Percentiles rank a stretch among this genome's conserved stretches.
Conservation (phyloP, 805 yeast species). For the Candida loeiensis region DNA sequence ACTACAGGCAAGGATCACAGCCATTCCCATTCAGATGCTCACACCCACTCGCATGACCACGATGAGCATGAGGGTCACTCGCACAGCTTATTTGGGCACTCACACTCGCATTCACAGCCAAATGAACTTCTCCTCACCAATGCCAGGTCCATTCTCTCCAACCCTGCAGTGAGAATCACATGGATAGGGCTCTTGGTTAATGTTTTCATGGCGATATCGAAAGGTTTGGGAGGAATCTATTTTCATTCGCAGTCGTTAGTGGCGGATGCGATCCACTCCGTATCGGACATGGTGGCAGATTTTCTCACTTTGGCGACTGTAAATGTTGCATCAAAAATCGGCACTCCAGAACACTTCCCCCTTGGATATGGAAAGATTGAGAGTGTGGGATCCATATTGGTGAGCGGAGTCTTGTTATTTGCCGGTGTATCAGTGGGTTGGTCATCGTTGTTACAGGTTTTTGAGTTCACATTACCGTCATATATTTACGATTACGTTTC, state of each 20-base stretch:
- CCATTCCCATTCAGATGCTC: slow-evolving; percentile 1
- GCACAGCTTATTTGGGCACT: slow-evolving; percentile 24
- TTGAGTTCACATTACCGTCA: slow-evolving; percentile 66
- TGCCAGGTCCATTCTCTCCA: slow-evolving; percentile 31
- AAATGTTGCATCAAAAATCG: slow-evolving; percentile 57
- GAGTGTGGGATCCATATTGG: slow-evolving; percentile 86
- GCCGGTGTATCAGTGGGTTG: slow-evolving; percentile 93
- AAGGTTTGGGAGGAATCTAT: slow-evolving; percentile 82
- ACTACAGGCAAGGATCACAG: neutral
- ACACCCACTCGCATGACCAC: slow-evolving; percentile 6
- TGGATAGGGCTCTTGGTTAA: slow-evolving; percentile 87
- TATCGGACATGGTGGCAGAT: slow-evolving; percentile 87
- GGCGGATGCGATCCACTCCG: slow-evolving; percentile 94
- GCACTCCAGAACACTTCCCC: slow-evolving; percentile 65
- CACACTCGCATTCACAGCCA: slow-evolving; percentile 46
- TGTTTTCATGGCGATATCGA: slow-evolving; percentile 79
- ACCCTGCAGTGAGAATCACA: slow-evolving; percentile 90
- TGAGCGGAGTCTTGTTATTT: slow-evolving; percentile 72
- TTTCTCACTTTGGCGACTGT: slow-evolving; percentile 87
- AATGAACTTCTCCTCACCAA: slow-evolving; percentile 35
- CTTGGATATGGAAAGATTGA: slow-evolving; percentile 91
- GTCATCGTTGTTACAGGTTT: slow-evolving; percentile 66
- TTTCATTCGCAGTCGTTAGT: slow-evolving; percentile 93
- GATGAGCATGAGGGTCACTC: slow-evolving; percentile 14
- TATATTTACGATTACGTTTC: slow-evolving; percentile 53